Evolutionary conservation across 495 filamentous ascomycete species (phyloP).

Genomic region (Daldinia loculata): DNA sequence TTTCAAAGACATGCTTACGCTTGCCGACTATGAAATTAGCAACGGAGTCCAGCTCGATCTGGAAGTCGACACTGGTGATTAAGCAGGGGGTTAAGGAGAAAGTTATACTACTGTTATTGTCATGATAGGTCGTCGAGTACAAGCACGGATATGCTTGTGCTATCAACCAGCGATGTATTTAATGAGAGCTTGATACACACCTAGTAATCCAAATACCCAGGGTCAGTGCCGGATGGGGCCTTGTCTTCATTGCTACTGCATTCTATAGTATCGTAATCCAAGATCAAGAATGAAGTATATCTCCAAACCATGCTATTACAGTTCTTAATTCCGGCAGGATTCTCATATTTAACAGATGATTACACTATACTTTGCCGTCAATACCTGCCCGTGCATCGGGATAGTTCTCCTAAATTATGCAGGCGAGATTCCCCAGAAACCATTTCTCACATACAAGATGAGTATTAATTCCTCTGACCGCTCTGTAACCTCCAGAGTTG

Average conservation of each 20-base stretch:
- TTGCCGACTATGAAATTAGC: conserved; percentile 89
- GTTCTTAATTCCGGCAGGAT: not conserved
- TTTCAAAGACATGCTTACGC: conserved; percentile 86
- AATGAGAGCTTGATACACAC: not conserved
- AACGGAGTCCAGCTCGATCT: conserved; percentile 91
- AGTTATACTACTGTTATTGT: not conserved
- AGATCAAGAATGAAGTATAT: not conserved
- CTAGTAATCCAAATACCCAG: not conserved
- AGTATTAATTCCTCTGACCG: not conserved
- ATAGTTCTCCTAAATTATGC: not conserved
- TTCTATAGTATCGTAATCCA: not conserved
- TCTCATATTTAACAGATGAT: not conserved
- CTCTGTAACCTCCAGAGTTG: not conserved
- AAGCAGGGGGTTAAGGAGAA: conserved; percentile 34
- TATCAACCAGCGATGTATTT: not conserved
- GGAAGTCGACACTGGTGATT: conserved; percentile 83
- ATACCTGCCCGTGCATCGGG: not conserved
- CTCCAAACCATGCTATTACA: not conserved
- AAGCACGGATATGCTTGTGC: not conserved
- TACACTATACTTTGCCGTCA: not conserved
- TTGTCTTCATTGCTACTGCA: not conserved
- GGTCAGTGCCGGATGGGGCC: not conserved
- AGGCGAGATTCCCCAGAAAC: not conserved
- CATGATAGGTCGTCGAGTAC: not conserved
- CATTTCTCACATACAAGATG: not conserved